Evolutionary conservation across 805 yeast genomes (phyloP).

Genomic region (Torulaspora gathmanii): DNA sequence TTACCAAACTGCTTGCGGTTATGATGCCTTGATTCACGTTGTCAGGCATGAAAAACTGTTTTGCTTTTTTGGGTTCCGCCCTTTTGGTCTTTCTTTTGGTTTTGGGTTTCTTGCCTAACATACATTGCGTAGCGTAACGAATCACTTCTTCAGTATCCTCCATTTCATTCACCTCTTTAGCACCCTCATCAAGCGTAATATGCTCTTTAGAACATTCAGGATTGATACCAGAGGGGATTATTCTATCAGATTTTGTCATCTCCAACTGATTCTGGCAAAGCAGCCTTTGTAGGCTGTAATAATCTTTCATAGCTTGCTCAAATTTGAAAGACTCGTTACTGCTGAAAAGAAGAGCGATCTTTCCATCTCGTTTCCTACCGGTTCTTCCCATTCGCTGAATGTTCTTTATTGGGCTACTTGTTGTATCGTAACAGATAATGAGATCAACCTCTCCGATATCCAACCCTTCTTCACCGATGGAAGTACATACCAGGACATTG

Average conservation of each 20-base stretch:
- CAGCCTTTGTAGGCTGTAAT: slow-evolving; percentile 68
- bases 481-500: slow-evolving; percentile 88
- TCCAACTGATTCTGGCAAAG: slow-evolving; percentile 47
- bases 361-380: slow-evolving; percentile 90
- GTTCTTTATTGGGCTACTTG: slow-evolving; percentile 87
- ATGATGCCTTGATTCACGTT: slow-evolving; percentile 62
- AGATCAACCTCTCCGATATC: slow-evolving; percentile 98
- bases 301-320: slow-evolving; percentile 79
- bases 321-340: slow-evolving; percentile 74
- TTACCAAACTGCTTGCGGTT: slow-evolving; percentile 47
- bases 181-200: slow-evolving; percentile 70
- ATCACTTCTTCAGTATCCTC: slow-evolving; percentile 67
- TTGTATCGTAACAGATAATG: slow-evolving; percentile 88
- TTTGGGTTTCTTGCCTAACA: slow-evolving; percentile 41
- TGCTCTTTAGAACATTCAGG: slow-evolving; percentile 56
- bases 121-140: slow-evolving; percentile 60
- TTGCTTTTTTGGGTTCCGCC: slow-evolving; percentile 21
- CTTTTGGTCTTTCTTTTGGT: slow-evolving; percentile 18
- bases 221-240: slow-evolving; percentile 52
- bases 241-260: slow-evolving; percentile 53
- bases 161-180: slow-evolving; percentile 46
- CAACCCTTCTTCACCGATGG: slow-evolving; percentile 97
- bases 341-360: slow-evolving; percentile 67
- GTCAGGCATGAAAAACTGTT: slow-evolving; percentile 66
- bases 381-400: slow-evolving; percentile 98